Evolutionary conservation across 805 yeast genomes (phyloP).

Genomic region (Zygosaccharomyces bailii): DNA sequence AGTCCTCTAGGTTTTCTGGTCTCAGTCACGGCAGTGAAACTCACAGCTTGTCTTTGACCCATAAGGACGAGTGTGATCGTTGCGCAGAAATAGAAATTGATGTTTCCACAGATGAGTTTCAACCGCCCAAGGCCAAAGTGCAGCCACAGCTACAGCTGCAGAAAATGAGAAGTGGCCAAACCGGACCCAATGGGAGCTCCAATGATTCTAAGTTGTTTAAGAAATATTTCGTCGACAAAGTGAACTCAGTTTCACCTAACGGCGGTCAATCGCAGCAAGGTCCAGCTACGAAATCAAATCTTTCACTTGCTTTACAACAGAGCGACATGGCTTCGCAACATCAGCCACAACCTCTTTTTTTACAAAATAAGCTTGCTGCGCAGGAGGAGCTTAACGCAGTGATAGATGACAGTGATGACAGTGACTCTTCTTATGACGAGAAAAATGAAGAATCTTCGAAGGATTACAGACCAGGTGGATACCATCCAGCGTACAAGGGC

Average conservation of each 20-base stretch:
- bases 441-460: slow-evolving; percentile 77
- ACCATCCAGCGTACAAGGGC: slow-evolving; percentile 90
- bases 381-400: slow-evolving; percentile 24
- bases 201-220: slow-evolving; percentile 14
- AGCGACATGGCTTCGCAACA: neutral
- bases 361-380: slow-evolving; percentile 15
- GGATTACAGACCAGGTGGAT: slow-evolving; percentile 91
- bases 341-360: slow-evolving; percentile 3
- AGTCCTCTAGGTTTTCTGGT: slow-evolving; percentile 2
- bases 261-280: slow-evolving; percentile 2
- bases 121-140: slow-evolving; percentile 1
- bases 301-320: slow-evolving; percentile 27
- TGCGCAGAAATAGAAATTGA: slow-evolving; percentile 7
- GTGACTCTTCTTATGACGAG: slow-evolving; percentile 39
- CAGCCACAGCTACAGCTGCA: slow-evolving; percentile 5
- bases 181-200: slow-evolving; percentile 1
- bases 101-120: slow-evolving; percentile 5
- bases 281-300: slow-evolving; percentile 20
- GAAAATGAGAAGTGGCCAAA: neutral
- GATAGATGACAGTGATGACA: slow-evolving; percentile 33
- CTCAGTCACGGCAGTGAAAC: neutral
- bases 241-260: slow-evolving; percentile 5
- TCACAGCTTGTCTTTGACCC: neutral
- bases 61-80: neutral
- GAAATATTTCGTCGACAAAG: slow-evolving; percentile 12